phyloP scores from a whole-genome alignment of 768 basidiomycete species.

The Pleurotus citrinopileatus region DNA sequence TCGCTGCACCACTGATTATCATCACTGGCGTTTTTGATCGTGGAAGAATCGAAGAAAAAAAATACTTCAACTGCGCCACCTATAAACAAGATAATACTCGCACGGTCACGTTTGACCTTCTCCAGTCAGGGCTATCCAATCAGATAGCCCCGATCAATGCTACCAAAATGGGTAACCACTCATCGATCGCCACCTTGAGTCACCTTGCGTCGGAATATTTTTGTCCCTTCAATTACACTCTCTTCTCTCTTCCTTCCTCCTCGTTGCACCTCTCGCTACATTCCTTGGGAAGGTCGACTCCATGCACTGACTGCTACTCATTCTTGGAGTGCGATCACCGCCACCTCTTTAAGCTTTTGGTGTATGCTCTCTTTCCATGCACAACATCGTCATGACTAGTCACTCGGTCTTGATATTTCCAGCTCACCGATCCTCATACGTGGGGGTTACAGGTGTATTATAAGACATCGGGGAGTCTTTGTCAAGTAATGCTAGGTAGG shows the following conservation, averaged over 20 bases:
- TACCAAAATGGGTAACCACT: not conserved
- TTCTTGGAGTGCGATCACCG: too few species aligned
- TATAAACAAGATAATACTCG: not conserved
- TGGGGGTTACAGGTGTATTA: too few species aligned
- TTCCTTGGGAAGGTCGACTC: not conserved
- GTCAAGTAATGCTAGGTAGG: not conserved
- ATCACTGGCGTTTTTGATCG: slow-evolving; percentile 48
- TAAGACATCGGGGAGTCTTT: too few species aligned
- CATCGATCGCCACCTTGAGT: slow-evolving; percentile 4
- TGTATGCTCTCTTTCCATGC: too few species aligned
- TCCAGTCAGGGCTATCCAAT: not conserved
- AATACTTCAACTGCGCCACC: too few species aligned
- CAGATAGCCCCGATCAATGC: slow-evolving; percentile 2
- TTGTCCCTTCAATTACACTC: not conserved
- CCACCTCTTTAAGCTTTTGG: too few species aligned
- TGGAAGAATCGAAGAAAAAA: slow-evolving; percentile 39
- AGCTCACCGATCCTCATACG: too few species aligned
- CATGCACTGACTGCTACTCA: too few species aligned
- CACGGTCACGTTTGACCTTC: not conserved
- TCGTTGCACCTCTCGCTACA: not conserved
- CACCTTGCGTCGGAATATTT: not conserved
- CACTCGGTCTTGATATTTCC: too few species aligned
- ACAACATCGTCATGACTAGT: too few species aligned
- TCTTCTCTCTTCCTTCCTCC: not conserved
- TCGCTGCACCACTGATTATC: slow-evolving; percentile 56